Base-by-base conservation (phyloP, 192 early-diverging fungal species). In the Diversispora epigaea region DNA sequence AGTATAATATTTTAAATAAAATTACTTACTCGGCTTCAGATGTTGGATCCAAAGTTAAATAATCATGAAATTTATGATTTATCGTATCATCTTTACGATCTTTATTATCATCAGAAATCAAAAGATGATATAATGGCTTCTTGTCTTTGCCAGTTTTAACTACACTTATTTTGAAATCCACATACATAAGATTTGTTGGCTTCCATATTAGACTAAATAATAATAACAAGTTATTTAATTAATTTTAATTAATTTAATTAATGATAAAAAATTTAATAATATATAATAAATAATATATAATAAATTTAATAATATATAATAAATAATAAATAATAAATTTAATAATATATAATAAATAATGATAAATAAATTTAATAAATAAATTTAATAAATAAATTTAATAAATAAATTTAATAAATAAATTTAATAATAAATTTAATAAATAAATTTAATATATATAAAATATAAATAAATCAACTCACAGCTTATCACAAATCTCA, bases 161-260 rank as follows among this genome's bases (percentile, higher is more conserved):
- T 19, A 80, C 80, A 21, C 65, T 49, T 45, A 88, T 85, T 55
- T 80, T 79, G 71, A 88, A 88, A 64, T 87, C 80, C 14, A 83
- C 79, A 5, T 77, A 80, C 39, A 82, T 83, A 15, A 74, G 47
- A 39, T 84, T 80, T 0, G 76, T 74, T 25, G 87, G 83, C 76
- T 85, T 88, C 87, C 87, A 88, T 71, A 89, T 84, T n/a, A 89
- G 63, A 56, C 89, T 90, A 77, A 32, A 32, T 32, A 32, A 32
- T 32, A 32, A 32, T 32, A 32, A 32, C 2, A 32, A 39, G 10
- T 32, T 32, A 32, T 32, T 32, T n/a, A n/a, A n/a, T n/a, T n/a
- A n/a, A n/a, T n/a, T n/a, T n/a, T n/a, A n/a, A n/a, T n/a, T n/a
- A n/a, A n/a, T n/a, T n/a, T n/a, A n/a, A n/a, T n/a, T n/a, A n/a